phyloP scores from a whole-genome alignment of 441 rosid genomes.

The Croton setiger region DNA sequence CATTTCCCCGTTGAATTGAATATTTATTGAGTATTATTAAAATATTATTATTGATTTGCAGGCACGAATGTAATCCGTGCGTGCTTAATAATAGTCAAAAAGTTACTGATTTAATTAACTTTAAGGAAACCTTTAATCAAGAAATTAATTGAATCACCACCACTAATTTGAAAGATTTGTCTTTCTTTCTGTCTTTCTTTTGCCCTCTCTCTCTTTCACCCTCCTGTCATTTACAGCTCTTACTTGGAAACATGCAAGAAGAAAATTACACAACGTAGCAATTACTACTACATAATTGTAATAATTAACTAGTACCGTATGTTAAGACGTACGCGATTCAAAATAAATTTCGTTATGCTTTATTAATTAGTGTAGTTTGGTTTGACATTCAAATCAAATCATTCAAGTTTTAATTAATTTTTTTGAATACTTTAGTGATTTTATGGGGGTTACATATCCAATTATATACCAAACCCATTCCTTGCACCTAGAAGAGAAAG shows the following conservation, averaged over 20 bases:
- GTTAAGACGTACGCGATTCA: too few relatives aligned
- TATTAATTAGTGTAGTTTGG: not conserved
- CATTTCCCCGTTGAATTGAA: too few relatives aligned
- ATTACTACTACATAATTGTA: too few relatives aligned
- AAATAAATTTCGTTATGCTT: too few relatives aligned
- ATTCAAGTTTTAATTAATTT: not conserved
- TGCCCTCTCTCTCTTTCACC: not conserved
- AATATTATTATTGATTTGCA: too few relatives aligned
- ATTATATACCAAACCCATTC: slow-evolving; percentile 26
- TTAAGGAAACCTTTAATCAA: not conserved
- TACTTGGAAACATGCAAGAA: not conserved
- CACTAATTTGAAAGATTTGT: too few relatives aligned
- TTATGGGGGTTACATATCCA: slow-evolving; percentile 38
- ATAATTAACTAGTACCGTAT: too few relatives aligned
- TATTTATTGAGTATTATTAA: too few relatives aligned
- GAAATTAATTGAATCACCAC: not conserved
- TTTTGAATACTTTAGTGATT: slow-evolving; percentile 19
- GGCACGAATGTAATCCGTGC: not conserved
- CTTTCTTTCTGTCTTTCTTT: too few relatives aligned
- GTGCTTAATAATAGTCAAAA: not conserved
- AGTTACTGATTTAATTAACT: not conserved
- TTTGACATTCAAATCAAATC: slow-evolving; percentile 9
- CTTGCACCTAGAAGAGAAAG: slow-evolving; percentile 20
- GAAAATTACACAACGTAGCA: too few relatives aligned
- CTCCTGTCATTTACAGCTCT: too few relatives aligned